Conservation (phyloP, 2,329 filamentous ascomycete species). For the Talaromyces albobiverticillius region DNA sequence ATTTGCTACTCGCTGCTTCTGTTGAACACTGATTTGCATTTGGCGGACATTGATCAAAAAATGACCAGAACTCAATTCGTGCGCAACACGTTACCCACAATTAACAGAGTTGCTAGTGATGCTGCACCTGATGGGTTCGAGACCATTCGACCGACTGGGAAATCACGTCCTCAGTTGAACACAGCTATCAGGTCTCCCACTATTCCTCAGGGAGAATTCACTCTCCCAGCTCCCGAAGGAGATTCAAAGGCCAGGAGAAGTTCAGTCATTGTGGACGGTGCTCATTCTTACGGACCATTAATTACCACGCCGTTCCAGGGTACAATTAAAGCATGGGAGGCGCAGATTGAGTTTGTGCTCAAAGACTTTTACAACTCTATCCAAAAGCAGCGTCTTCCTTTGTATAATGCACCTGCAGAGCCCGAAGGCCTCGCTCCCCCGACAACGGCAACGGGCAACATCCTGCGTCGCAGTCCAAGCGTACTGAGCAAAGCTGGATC, state of each 20-base stretch:
- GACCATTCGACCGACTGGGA: slow-evolving; percentile 43
- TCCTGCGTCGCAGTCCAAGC: slow-evolving; percentile 82
- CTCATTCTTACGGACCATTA: slow-evolving; percentile 59
- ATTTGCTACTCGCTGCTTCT: slow-evolving; percentile 95
- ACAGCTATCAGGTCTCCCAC: slow-evolving; percentile 19
- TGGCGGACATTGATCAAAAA: slow-evolving; percentile 92
- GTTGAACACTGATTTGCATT: slow-evolving; percentile 90
- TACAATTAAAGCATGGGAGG: slow-evolving; percentile 75
- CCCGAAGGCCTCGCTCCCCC: slow-evolving; percentile 26
- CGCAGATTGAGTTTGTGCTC: slow-evolving; percentile 82
- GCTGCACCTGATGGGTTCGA: slow-evolving; percentile 67
- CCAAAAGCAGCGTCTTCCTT: slow-evolving; percentile 76
- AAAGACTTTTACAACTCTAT: slow-evolving; percentile 92
- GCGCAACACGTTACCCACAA: slow-evolving; percentile 92
- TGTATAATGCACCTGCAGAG: slow-evolving; percentile 67
- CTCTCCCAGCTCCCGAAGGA: slow-evolving; percentile 11
- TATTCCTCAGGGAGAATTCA: slow-evolving; percentile 9
- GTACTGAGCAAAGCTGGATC: slow-evolving; percentile 91
- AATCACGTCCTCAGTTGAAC: slow-evolving; percentile 36
- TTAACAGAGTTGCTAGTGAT: slow-evolving; percentile 72
- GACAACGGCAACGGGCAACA: slow-evolving; percentile 32
- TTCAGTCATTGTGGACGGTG: slow-evolving; percentile 14
- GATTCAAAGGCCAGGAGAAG: slow-evolving; percentile 14
- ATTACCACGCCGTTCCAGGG: slow-evolving; percentile 76
- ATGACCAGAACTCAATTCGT: slow-evolving; percentile 96